phyloP scores from a whole-genome alignment of 345 rosid genomes.

The Theobroma cacao region DNA sequence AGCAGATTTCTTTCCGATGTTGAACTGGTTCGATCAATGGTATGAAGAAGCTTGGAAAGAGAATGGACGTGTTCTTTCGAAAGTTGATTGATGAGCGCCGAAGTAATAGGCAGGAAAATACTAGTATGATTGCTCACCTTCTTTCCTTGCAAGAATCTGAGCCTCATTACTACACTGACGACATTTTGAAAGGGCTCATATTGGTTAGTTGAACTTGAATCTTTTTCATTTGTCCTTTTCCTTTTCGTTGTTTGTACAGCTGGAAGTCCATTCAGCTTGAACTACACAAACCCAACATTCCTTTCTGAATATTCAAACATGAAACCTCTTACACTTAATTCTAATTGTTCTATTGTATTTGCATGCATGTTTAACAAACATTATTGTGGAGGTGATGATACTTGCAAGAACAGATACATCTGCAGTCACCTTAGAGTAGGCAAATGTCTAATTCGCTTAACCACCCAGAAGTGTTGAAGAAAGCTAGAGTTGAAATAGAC shows the following conservation, averaged over 20 bases:
- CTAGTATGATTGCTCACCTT: conserved; percentile 21
- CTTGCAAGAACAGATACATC: conserved; percentile 15
- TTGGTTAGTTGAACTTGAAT: conserved; percentile 21
- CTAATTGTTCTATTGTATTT: no score
- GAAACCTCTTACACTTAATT: no score
- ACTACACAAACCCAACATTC: no score
- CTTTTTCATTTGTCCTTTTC: background rate
- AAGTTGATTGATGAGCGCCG: background rate
- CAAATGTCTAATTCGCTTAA: conserved; percentile 9
- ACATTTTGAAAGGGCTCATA: conserved; percentile 5
- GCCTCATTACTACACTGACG: background rate
- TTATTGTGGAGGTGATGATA: background rate
- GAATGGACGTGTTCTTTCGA: conserved; percentile 23
- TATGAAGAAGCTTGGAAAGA: conserved; percentile 24
- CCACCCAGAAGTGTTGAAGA: background rate
- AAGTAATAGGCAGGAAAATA: background rate
- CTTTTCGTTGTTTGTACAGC: no score
- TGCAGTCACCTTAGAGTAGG: conserved; percentile 7
- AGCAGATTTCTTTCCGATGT: conserved; percentile 18
- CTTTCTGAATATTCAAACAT: no score
- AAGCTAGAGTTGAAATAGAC: background rate
- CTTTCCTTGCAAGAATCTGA: conserved; percentile 7
- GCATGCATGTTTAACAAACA: no score
- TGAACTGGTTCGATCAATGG: background rate
- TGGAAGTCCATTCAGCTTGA: no score